A percentile compares a stretch with the other conserved stretches of the same genome.
These are phyloP conservation scores for Sporothrix protearum DNA, from an alignment of 2,329 filamentous ascomycete species.

Conservation along the genomic window DNA sequence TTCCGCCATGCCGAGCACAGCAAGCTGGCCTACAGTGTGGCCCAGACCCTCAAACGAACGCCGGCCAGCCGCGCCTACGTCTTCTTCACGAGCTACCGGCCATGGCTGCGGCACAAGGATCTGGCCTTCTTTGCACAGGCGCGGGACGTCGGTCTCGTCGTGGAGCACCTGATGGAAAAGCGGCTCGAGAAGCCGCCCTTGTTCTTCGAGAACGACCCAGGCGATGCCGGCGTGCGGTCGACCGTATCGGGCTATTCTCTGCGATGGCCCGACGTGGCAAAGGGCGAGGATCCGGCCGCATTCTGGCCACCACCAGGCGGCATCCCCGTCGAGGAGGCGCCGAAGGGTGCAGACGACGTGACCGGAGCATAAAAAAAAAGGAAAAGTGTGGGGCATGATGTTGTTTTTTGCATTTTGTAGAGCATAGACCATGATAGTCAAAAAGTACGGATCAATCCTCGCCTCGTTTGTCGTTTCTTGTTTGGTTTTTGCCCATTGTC, in stretches of 20 bases:
- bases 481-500: background rate
- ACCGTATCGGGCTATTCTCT: conserved; percentile 79
- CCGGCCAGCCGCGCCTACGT: conserved; percentile 66
- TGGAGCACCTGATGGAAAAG: conserved; percentile 77
- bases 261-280: conserved; percentile 53
- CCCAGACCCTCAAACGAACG: conserved; percentile 58
- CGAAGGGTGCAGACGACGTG: background rate
- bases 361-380: background rate
- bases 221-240: conserved; percentile 74
- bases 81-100: conserved; percentile 91
- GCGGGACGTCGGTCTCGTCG: conserved; percentile 64
- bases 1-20: conserved; percentile 88
- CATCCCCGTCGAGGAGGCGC: background rate
- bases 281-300: conserved; percentile 25
- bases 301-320: conserved; percentile 26
- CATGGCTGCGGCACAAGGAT: conserved; percentile 83
- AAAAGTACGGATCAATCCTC: background rate
- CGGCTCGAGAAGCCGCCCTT: conserved; percentile 74
- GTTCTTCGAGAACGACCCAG: conserved; percentile 85
- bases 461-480: background rate
- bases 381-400: background rate
- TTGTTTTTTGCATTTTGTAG: background rate
- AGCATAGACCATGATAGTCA: background rate
- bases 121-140: conserved; percentile 81
- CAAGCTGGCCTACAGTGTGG: conserved; percentile 70